phyloP scores from a whole-genome alignment of 805 yeast genomes.

The Wickerhamiella sorbophila region DNA sequence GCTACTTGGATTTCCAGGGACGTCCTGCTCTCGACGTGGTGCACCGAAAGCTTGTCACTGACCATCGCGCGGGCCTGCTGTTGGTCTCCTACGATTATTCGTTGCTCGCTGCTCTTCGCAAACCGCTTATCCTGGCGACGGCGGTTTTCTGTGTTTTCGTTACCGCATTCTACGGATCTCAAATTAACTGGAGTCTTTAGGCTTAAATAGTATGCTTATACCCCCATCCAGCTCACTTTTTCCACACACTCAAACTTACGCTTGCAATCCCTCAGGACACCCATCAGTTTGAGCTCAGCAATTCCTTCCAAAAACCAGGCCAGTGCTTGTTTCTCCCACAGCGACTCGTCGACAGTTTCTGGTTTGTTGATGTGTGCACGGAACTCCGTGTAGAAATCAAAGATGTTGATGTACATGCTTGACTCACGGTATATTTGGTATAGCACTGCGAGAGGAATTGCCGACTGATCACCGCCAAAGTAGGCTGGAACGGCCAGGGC shows the following conservation, averaged over 20 bases:
- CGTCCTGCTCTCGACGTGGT: conserved; percentile 57
- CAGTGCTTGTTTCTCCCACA: conserved; percentile 49
- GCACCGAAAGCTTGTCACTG: conserved; percentile 54
- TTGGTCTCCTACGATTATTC: conserved; percentile 52
- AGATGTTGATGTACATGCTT: conserved; percentile 48
- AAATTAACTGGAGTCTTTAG: conserved; percentile 13
- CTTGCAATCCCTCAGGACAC: conserved; percentile 46
- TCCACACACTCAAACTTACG: conserved; percentile 53
- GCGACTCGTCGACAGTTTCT: conserved; percentile 18
- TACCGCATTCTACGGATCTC: conserved; percentile 32
- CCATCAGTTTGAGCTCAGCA: conserved; percentile 54
- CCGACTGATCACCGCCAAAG: conserved; percentile 12
- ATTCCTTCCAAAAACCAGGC: conserved; percentile 67
- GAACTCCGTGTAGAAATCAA: conserved; percentile 53
- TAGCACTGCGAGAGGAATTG: conserved; percentile 41
- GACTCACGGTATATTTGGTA: conserved; percentile 70
- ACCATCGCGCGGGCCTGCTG: conserved; percentile 41
- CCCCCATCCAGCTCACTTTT: conserved; percentile 56
- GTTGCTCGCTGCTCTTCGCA: conserved; percentile 36
- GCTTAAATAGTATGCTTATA: conserved; percentile 24
- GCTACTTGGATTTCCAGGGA: conserved; percentile 56
- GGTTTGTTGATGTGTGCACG: conserved; percentile 22
- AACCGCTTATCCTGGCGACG: conserved; percentile 35
- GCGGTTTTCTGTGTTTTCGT: conserved; percentile 49
- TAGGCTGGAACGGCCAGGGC: conserved; percentile 31